phyloP scores from a whole-genome alignment of 2,329 filamentous ascomycete species.

The Xylaria sp. region DNA sequence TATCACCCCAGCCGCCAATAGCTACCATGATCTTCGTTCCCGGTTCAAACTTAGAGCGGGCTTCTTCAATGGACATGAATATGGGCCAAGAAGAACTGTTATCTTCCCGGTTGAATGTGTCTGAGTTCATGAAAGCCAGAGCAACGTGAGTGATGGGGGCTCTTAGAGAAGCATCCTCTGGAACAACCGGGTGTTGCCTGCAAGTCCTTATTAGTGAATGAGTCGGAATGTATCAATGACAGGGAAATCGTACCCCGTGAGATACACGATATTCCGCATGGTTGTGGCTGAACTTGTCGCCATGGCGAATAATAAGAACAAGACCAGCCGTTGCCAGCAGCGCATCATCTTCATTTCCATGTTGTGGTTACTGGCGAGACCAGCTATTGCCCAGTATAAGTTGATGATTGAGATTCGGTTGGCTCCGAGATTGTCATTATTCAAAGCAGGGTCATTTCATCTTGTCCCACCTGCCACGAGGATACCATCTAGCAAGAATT shows the following conservation, averaged over 20 bases:
- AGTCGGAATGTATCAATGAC: neutral
- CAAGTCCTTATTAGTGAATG: constrained; percentile 4
- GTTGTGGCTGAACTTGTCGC: constrained; percentile 36
- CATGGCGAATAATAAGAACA: constrained; percentile 33
- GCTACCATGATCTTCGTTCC: constrained; percentile 71
- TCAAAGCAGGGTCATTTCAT: neutral
- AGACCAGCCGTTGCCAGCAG: constrained; percentile 30
- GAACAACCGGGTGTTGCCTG: constrained; percentile 49
- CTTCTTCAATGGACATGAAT: constrained; percentile 62
- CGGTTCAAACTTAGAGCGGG: constrained; percentile 63
- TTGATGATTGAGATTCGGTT: neutral
- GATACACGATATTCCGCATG: constrained; percentile 51
- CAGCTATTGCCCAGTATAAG: neutral
- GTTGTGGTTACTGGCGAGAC: neutral
- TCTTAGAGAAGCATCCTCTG: constrained; percentile 50
- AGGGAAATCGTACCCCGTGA: constrained; percentile 45
- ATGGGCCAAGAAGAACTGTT: constrained; percentile 59
- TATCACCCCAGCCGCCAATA: constrained; percentile 74
- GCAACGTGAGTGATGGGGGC: constrained; percentile 64
- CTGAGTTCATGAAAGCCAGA: constrained; percentile 64
- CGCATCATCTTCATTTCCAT: constrained; percentile 17
- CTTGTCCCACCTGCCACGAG: neutral
- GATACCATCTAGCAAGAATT: neutral
- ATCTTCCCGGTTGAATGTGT: constrained; percentile 59
- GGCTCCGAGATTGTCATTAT: neutral